phyloP scores from a whole-genome alignment of 306 rosid species.

The Cucurbita pepo region DNA sequence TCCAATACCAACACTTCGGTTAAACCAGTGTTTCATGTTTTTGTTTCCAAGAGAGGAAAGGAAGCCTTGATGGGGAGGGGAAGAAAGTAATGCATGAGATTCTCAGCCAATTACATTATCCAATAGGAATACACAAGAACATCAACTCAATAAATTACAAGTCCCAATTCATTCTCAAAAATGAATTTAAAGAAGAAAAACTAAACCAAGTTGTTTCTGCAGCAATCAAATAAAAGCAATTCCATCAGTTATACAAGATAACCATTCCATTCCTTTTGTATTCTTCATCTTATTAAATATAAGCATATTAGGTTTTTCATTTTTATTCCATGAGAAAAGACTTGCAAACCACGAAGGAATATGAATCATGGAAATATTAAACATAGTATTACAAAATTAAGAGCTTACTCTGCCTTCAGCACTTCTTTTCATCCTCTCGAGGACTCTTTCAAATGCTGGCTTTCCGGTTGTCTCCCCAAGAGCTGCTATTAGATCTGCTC shows the following conservation, averaged over 20 bases:
- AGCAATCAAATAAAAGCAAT: neutral
- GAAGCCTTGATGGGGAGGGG: neutral
- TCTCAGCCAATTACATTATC: neutral
- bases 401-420: conserved; percentile 63
- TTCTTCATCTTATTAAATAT: neutral
- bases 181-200: neutral
- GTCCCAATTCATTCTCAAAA: neutral
- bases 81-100: neutral
- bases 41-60: neutral
- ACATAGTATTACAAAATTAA: neutral
- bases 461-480: conserved; percentile 91
- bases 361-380: neutral
- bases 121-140: neutral
- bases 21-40: neutral
- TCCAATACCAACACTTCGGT: neutral
- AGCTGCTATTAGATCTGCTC: conserved; percentile 92
- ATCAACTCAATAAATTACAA: neutral
- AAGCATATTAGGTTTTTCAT: neutral
- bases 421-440: conserved; percentile 55
- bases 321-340: neutral
- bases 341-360: neutral
- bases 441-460: conserved; percentile 78
- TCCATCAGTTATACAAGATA: neutral
- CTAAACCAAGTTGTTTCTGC: neutral
- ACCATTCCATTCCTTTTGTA: neutral